Base-by-base conservation (phyloP, 2,329 filamentous ascomycete genomes). In the Claviceps digitariae region DNA sequence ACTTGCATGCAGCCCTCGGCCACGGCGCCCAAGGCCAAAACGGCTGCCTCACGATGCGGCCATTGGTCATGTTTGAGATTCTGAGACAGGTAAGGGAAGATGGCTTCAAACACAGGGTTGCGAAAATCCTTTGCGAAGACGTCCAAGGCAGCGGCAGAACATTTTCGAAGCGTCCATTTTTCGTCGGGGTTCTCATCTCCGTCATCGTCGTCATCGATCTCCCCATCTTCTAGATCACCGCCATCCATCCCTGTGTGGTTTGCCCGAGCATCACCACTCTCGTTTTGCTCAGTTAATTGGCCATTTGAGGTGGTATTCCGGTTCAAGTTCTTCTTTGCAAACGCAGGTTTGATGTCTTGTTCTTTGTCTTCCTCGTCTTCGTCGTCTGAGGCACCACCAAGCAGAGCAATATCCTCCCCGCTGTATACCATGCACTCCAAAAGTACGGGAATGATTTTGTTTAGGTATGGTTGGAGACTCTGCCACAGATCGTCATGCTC, bases 401-500 rank as follows among this genome's bases (percentile, higher is more conserved):
- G 74, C 50, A 90, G 76, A 36, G 87, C 78, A 60, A 95, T 93
- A 59, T 97, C 93, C 60, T 98, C 93, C 58, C 93, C 88, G 62
- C 86, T 87, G 67, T 97, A 98, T 1, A 97, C 83, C 91, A 98
- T 98, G 65, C 88, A 94, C 59, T 93, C 83, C 8, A 98, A 78
- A 51, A 98, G 73, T 1, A 96, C 86, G 0, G 93, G 93, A 31
- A 98, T 85, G 58, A 97, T 91, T 66, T 87, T 87, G 59, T 79
- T 70, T 53, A 97, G 79, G 64, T 87, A 87, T 0, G 90, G 90
- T 9, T 78, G 82, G 47, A 98, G 74, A 0, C 82, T 78, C 59
- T 82, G 78, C 72, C 88, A 89, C 52, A 97, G 72, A 55, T 85
- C 80, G 44, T 87, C 80, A 64, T 95, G 88, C 66, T 96, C 93